Percentiles rank a stretch among this genome's conserved stretches.
Conservation (phyloP, 768 basidiomycete species). For the Russula sp. region DNA sequence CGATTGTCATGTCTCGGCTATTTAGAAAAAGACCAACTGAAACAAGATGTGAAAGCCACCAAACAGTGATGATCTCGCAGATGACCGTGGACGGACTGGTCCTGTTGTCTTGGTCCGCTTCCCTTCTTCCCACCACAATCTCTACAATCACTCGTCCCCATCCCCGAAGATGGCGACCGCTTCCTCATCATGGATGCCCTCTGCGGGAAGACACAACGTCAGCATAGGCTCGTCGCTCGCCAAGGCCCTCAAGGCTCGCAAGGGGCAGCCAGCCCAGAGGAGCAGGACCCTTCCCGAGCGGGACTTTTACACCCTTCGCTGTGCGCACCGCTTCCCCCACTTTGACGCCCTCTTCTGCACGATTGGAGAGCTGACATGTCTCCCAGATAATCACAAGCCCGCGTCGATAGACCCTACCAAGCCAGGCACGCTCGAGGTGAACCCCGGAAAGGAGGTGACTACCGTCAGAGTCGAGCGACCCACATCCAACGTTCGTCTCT, state of each 20-base stretch:
- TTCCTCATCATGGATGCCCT: slow-evolving; percentile 20
- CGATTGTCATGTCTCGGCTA: background rate
- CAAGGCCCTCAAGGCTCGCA: slow-evolving; percentile 65
- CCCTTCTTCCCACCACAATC: slow-evolving; percentile 10
- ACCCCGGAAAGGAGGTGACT: slow-evolving; percentile 45
- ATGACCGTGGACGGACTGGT: slow-evolving; percentile 5
- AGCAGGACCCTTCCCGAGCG: slow-evolving; percentile 50
- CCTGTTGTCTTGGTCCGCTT: background rate
- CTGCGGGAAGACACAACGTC: slow-evolving; percentile 49
- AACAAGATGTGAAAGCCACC: slow-evolving; percentile 5
- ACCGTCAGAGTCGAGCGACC: slow-evolving; percentile 59
- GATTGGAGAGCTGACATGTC: background rate
- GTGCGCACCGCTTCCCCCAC: slow-evolving; percentile 36
- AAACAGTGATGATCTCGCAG: slow-evolving; percentile 4
- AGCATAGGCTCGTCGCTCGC: slow-evolving; percentile 55
- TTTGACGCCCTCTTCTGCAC: background rate
- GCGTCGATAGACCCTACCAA: slow-evolving; percentile 59
- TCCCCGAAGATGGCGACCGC: slow-evolving; percentile 11
- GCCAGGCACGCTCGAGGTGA: slow-evolving; percentile 60
- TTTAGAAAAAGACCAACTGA: background rate
- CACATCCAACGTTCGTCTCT: slow-evolving; percentile 49
- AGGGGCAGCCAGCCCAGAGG: slow-evolving; percentile 41
- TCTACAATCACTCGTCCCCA: background rate
- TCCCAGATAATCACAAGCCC: slow-evolving; percentile 70
- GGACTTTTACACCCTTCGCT: slow-evolving; percentile 74